phyloP scores from a whole-genome alignment of 768 basidiomycete species.

The Boletus speciosus region DNA sequence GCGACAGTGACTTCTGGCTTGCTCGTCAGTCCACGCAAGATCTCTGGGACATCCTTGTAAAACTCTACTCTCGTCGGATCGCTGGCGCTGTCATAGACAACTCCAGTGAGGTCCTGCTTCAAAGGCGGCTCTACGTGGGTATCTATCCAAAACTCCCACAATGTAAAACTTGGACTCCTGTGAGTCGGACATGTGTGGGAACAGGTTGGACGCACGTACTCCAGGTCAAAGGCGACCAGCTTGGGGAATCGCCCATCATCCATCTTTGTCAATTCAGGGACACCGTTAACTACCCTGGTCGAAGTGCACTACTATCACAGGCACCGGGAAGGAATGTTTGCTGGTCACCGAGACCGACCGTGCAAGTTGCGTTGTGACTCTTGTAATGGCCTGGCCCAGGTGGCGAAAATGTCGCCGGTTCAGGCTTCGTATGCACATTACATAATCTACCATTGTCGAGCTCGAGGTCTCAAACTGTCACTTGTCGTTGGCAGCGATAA shows the following conservation, averaged over 20 bases:
- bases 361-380: neutral
- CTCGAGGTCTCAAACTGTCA: neutral
- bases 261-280: constrained; percentile 6
- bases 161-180: constrained; percentile 58
- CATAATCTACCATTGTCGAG: no score
- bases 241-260: constrained; percentile 44
- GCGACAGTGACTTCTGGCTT: constrained; percentile 52
- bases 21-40: constrained; percentile 56
- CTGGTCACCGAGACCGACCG: neutral
- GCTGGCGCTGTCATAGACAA: constrained; percentile 23
- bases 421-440: no score
- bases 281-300: neutral
- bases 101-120: constrained; percentile 35
- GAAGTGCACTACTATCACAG: neutral
- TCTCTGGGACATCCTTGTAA: constrained; percentile 72
- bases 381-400: no score
- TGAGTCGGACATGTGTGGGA: neutral
- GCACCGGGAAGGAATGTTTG: neutral
- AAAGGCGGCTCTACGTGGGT: constrained; percentile 65
- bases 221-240: constrained; percentile 78
- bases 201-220: constrained; percentile 44
- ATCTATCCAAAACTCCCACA: constrained; percentile 89
- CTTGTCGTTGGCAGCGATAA: neutral
- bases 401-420: no score
- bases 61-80: constrained; percentile 49